These are phyloP conservation scores for Trametes meyenii DNA, from an alignment of 768 basidiomycete species.

Conservation along the genomic window DNA sequence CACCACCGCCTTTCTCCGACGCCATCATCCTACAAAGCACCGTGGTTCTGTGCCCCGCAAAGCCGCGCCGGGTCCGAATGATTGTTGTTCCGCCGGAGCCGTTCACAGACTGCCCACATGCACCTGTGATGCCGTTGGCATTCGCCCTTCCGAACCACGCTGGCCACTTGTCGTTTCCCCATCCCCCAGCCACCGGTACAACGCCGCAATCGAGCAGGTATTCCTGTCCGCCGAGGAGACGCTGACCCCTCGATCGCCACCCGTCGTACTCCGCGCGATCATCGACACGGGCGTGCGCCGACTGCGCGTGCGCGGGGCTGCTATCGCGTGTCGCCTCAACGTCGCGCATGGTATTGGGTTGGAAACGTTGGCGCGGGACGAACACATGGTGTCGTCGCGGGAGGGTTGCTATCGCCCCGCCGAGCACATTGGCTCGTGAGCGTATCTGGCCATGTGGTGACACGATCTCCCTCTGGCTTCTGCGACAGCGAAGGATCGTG, in stretches of 20 bases:
- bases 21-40: no score
- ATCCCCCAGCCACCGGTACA: background rate
- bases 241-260: background rate
- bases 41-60: background rate
- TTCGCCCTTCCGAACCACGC: background rate
- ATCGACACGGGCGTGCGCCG: background rate
- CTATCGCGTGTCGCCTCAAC: background rate
- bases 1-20: background rate
- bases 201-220: background rate
- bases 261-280: background rate
- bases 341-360: conserved; percentile 1
- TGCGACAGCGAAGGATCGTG: conserved; percentile 11
- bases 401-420: conserved; percentile 6
- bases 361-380: background rate
- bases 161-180: background rate
- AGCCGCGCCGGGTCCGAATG: background rate
- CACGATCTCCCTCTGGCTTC: background rate
- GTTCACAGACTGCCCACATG: conserved; percentile 5
- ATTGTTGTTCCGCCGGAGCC: background rate
- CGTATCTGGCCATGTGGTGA: conserved; percentile 11
- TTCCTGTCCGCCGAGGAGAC: background rate
- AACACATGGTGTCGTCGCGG: conserved; percentile 8
- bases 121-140: conserved; percentile 6
- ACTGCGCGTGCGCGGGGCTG: background rate
- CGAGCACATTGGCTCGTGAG: background rate